phyloP scores from a whole-genome alignment of 2,329 filamentous ascomycete species.

The Diaporthe caulivora region DNA sequence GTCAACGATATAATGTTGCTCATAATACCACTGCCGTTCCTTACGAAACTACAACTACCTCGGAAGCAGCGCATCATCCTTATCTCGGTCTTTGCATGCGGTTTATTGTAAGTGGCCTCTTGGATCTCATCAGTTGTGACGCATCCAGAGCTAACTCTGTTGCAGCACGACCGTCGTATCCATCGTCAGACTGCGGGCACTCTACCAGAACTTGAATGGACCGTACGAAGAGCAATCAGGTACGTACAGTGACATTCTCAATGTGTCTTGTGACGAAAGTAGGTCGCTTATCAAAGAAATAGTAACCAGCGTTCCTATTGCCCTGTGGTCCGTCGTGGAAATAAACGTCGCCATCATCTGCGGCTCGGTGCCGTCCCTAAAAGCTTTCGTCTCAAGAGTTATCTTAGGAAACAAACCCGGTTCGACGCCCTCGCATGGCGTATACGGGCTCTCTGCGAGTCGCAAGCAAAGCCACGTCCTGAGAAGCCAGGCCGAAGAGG shows the following conservation, averaged over 20 bases:
- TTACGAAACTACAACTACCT: conserved; percentile 51
- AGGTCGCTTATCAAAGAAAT: background rate
- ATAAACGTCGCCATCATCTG: conserved; percentile 53
- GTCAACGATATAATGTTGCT: conserved; percentile 47
- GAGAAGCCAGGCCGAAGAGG: conserved; percentile 11
- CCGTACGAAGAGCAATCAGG: conserved; percentile 32
- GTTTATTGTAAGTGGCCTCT: conserved; percentile 43
- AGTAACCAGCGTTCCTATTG: conserved; percentile 43
- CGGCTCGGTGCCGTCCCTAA: conserved; percentile 55
- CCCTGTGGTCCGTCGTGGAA: conserved; percentile 47
- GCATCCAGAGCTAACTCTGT: background rate
- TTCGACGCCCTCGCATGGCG: background rate
- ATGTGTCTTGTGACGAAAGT: no score
- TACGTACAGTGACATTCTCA: background rate
- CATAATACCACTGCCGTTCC: conserved; percentile 46
- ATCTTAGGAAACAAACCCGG: conserved; percentile 48
- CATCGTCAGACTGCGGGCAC: conserved; percentile 42
- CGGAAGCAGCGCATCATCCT: conserved; percentile 57
- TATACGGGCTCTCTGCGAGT: conserved; percentile 4
- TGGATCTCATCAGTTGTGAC: background rate
- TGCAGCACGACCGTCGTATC: conserved; percentile 40
- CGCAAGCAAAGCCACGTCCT: background rate
- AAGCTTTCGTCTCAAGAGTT: conserved; percentile 54
- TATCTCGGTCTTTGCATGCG: conserved; percentile 53
- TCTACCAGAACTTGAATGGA: conserved; percentile 40